Base-by-base conservation (phyloP, 2,329 filamentous ascomycete species). In the Penicillium sp. region DNA sequence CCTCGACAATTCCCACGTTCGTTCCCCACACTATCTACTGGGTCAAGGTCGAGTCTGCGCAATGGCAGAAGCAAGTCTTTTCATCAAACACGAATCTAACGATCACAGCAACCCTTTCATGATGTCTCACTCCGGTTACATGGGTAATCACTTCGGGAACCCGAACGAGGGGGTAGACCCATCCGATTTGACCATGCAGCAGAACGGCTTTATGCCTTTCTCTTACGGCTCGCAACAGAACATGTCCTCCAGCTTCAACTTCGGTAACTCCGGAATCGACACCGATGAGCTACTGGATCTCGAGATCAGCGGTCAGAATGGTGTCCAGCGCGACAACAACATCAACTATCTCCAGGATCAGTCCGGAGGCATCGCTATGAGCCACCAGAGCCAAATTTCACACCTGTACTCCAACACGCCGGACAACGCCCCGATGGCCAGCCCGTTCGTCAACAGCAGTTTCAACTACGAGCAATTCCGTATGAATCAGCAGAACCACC, bases 351-450 rank as follows among this genome's bases (percentile, higher is more conserved):
- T 79, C 26, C 74, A 76, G 55, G 79, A 89, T 60, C 87, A 89
- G 60, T 83, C 81, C 61, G 78, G 81, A 43, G 77, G 76, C 26
- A 78, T 83, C 37, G 76, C 89, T 40, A 84, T 87, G 61, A 85
- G 89, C 69, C 88, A 91, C 65, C 86, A 88, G 62, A 81, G 84
- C 52, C 88, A 90, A 60, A 87, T 92, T 72, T 89, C 76, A 14
- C 76, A 90, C 71, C 87, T 92, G 63, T 98, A 90, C 77, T 97
- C 94, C 22, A 92, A 91, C 75, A 97, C 93, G 1, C 93, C 94
- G 3, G 94, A 98, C 63, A 92, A 92, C 55, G 90, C 92, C 56
- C 93, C 94, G 6, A 94, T 97, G 62, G 91, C 96, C 72, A 97
- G 93, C 70, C 94, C 94, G 0, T 97, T 93, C 71, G 85, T 91